phyloP scores from a whole-genome alignment of 1,139 yeast genomes.

The Eremothecium sinecaudum region DNA sequence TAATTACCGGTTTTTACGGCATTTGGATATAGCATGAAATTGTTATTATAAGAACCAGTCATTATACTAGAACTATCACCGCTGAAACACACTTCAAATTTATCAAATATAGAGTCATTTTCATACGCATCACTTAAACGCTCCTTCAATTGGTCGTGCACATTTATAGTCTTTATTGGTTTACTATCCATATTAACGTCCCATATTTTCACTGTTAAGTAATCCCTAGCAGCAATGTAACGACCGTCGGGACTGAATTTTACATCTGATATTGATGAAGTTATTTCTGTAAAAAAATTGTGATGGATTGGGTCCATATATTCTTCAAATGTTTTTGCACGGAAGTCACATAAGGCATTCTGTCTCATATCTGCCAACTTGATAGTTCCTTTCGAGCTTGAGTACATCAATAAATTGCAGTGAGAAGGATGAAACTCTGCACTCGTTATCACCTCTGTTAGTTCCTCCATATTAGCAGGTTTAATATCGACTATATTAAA shows the following conservation, averaged over 20 bases:
- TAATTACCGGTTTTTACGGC: conserved; percentile 37
- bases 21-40: conserved; percentile 93
- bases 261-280: conserved; percentile 89
- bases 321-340: conserved; percentile 85
- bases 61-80: conserved; percentile 89
- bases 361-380: conserved; percentile 95
- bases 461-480: conserved; percentile 97
- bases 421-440: conserved; percentile 93
- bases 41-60: conserved; percentile 97
- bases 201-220: conserved; percentile 97
- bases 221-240: conserved; percentile 91
- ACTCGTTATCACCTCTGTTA: conserved; percentile 96
- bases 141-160: conserved; percentile 91
- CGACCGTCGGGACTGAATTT: conserved; percentile 88
- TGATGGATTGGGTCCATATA: conserved; percentile 88
- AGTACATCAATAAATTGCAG: conserved; percentile 92
- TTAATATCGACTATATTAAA: conserved; percentile 96
- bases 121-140: conserved; percentile 95
- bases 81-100: conserved; percentile 90
- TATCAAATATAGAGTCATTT: conserved; percentile 96
- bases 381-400: conserved; percentile 94
- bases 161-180: conserved; percentile 88
- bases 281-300: conserved; percentile 94
- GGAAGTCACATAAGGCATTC: conserved; percentile 86
- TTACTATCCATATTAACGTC: conserved; percentile 94